Base-by-base conservation (phyloP, 331 rosid species). In the Arachis monticola region DNA sequence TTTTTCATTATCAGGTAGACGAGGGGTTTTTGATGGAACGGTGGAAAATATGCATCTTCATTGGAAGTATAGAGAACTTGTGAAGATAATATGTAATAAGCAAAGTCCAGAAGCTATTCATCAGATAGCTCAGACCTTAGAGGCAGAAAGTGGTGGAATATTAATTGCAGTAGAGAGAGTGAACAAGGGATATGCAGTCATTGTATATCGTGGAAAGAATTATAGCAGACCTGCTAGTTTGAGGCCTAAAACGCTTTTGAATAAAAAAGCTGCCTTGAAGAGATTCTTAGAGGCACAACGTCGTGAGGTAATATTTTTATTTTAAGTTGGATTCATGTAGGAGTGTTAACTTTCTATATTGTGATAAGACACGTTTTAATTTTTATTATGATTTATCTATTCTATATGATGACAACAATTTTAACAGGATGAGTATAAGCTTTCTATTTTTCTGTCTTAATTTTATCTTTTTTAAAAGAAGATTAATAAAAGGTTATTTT, bases 21-120 rank as follows among this genome's bases (percentile, higher is more conserved):
- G 96, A 58, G 96, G 96, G 60, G 90, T 90, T 82, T 94, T 92
- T 81, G 97, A 81, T 85, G 99, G 99, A 79, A 94, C 99, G 3
- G 86, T 94, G 38, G 97, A 94, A 86, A 94, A 94, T 86, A 90
- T 94, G 99, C 97, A 94, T 79, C 99, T 94, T 70, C 99, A 94
- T 82, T 94, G 97, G 99, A 94, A 94, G 81, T 94, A 94, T 73
- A 91, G 99, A 83, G 99, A 94, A 80, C 97, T 94, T 5, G 92
- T 92, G 79, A 94, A 94, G 90, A 81, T 94, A 77, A 80, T 94
- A 57, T 81, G 87, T 76, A 83, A 79, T 45, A 83, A 70, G 65
- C 76, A 75, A 76, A 90, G 67, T 83, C 66, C 71, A 70, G 85
- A 82, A 79, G 69, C 68, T 79, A 96, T 80, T 68, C 85, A 85